Conservation (phyloP, 805 yeast species). For the Cyberlindnera nakhonratchasimensis region DNA sequence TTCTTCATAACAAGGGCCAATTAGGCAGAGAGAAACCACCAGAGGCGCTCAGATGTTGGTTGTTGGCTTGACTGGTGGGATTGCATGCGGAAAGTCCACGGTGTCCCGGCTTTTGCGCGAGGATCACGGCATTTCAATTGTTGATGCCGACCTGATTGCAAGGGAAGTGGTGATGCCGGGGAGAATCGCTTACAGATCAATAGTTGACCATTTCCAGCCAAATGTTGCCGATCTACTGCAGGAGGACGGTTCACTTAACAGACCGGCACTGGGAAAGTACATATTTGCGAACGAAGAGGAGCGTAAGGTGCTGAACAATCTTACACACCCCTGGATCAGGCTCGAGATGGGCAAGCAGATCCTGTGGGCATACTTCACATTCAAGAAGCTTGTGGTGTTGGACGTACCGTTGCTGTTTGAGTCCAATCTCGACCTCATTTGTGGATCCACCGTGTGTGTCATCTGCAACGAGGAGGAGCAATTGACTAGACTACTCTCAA, state of each 20-base stretch:
- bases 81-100: constrained; percentile 95
- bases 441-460: constrained; percentile 71
- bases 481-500: constrained; percentile 51
- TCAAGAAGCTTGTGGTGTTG: constrained; percentile 55
- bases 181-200: constrained; percentile 59
- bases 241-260: constrained; percentile 44
- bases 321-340: constrained; percentile 86
- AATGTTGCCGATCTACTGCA: constrained; percentile 48
- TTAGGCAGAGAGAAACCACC: not conserved
- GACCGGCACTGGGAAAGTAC: constrained; percentile 71
- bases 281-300: constrained; percentile 70
- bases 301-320: constrained; percentile 57
- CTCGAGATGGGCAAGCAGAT: constrained; percentile 57
- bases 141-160: constrained; percentile 93
- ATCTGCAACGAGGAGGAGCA: constrained; percentile 58
- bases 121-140: constrained; percentile 50
- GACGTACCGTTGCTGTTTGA: constrained; percentile 94
- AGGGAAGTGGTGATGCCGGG: constrained; percentile 84
- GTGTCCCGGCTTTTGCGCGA: constrained; percentile 61
- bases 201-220: constrained; percentile 56
- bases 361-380: constrained; percentile 51
- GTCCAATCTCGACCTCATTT: constrained; percentile 61
- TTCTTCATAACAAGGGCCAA: too few relatives aligned
- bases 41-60: constrained; percentile 78
- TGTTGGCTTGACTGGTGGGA: constrained; percentile 96